Evolutionary conservation across 805 yeast genomes (phyloP), one percentile per base, ranked within the genome.

Genomic region (Yamadazyma scolyti): DNA sequence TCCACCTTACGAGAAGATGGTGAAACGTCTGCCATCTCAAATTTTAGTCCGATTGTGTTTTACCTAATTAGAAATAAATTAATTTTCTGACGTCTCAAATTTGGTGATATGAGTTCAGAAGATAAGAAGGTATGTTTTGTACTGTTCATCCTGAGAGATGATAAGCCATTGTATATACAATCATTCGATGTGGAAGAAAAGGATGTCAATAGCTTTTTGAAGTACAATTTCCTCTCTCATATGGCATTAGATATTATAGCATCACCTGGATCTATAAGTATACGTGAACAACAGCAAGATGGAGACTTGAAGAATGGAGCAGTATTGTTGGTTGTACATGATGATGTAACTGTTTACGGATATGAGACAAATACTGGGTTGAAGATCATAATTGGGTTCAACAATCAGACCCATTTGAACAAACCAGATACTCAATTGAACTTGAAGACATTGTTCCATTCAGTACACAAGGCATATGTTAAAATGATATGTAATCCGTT

Each of bases 221-320:
- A 79, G 43, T 79, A 77, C 57, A 79, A 82, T 46, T 81, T 81
- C 43, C 59, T 82, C 18, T 73, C 85, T n/a, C 86, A 82, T 48
- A 80, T 82, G 82, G 77, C 87, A 4, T 57, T 82, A 15, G 89
- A 82, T 51, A 71, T 79, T 13, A 79, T 82, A 46, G 65, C 77
- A 20, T 73, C 82, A 18, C 75, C 77, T 0, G 39, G 65, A 8
- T 54, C 70, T 20, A 57, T 69, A 12, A 46, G 48, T 28, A 42
- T 64, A 18, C 47, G 68, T 16, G 69, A 61, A 35, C 64, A 54
- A 33, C 69, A 63, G 37, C 54, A 49, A 27, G 34, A 35, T 9
- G 43, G 33, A 12, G 44, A 42, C 8, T 40, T 42, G 6, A 33
- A 37, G 33, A 24, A 33, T 19, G 58, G 58, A n/a, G 56, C 51